Base-by-base conservation (phyloP, 1,139 yeast genomes). In the Debaryomyces sp. region DNA sequence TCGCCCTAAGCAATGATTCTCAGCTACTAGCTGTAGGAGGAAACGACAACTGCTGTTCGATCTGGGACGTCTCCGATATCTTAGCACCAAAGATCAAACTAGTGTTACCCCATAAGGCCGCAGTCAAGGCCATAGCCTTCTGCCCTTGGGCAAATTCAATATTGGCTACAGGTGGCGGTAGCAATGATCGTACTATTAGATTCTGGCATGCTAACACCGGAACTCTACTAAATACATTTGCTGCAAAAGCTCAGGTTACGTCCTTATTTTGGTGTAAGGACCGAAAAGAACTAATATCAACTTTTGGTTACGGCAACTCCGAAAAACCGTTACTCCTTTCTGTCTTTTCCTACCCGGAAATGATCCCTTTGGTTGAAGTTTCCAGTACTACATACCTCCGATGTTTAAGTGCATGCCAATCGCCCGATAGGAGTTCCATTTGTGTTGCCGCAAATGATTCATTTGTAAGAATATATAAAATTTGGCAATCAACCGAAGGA, bases 151-250 rank as follows among this genome's bases (percentile, higher is more conserved):
- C 77, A 0, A 59, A 59, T 8, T 62, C 70, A 2, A 57, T 76
- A 8, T 52, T 76, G 29, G 80, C 75, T 3, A 75, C 80, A 0
- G 81, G 80, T 0, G 80, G 76, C 1, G 80, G 81, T 3, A 64
- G 66, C 15, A 67, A 62, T 45, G 81, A 76, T 54, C 57, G 78
- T 36, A 74, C 73, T 22, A 73, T 85, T 17, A 71, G 90, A 46
- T 89, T 90, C 61, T 91, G 97, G 96, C 96, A 92, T 64, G 78
- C 94, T 0, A 69, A 70, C 2, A 76, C 94, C 0, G 97, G 96
- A 0, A 85, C 94, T 0, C 64, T 88, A 40, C 66, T 90, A 30
- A 72, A 76, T 8, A 71, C 82, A 32, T 63, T 74, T 41, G 70
- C 75, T 45, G 85, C 95, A 0, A 75, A 77, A 23, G 86, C 89